phyloP scores from a whole-genome alignment of 2,329 filamentous ascomycete species.

The Diaporthe sp. region DNA sequence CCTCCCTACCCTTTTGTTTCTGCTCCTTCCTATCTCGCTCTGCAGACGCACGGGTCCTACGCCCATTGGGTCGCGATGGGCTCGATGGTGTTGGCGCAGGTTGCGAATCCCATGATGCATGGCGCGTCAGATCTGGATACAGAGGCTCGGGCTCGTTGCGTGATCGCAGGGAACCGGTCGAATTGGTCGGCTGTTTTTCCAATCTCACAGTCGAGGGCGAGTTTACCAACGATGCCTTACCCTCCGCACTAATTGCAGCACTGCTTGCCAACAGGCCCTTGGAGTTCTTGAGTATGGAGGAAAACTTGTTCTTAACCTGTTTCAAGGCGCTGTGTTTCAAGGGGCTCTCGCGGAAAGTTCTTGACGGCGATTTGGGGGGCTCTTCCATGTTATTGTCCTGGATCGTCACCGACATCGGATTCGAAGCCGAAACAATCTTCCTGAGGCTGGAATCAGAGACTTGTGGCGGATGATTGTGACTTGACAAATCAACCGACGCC shows the following conservation, averaged over 20 bases:
- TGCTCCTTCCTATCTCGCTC: constrained; percentile 74
- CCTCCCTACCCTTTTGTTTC: constrained; percentile 72
- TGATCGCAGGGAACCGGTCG: constrained; percentile 62
- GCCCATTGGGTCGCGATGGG: constrained; percentile 58
- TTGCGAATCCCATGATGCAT: constrained; percentile 50
- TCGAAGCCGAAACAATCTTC: constrained; percentile 67
- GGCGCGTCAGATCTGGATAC: constrained; percentile 63
- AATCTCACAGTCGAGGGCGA: constrained; percentile 67
- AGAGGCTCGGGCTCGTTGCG: constrained; percentile 51
- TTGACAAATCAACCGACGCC: constrained; percentile 68
- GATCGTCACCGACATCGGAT: constrained; percentile 59
- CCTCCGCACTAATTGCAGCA: constrained; percentile 73
- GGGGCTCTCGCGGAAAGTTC: constrained; percentile 78
- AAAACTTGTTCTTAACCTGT: constrained; percentile 92
- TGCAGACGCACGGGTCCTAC: constrained; percentile 70
- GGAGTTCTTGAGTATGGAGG: constrained; percentile 90
- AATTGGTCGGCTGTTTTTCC: constrained; percentile 59
- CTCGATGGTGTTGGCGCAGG: constrained; percentile 55
- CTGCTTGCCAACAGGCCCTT: constrained; percentile 88
- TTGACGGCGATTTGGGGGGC: constrained; percentile 67
- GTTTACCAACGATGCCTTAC: constrained; percentile 67
- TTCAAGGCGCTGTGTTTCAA: constrained; percentile 66
- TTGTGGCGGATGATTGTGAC: constrained; percentile 43
- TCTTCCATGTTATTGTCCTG: constrained; percentile 59
- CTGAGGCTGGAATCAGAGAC: constrained; percentile 56